Conservation (phyloP, 306 rosid genomes). For the Cotoneaster glaucophyllus region DNA sequence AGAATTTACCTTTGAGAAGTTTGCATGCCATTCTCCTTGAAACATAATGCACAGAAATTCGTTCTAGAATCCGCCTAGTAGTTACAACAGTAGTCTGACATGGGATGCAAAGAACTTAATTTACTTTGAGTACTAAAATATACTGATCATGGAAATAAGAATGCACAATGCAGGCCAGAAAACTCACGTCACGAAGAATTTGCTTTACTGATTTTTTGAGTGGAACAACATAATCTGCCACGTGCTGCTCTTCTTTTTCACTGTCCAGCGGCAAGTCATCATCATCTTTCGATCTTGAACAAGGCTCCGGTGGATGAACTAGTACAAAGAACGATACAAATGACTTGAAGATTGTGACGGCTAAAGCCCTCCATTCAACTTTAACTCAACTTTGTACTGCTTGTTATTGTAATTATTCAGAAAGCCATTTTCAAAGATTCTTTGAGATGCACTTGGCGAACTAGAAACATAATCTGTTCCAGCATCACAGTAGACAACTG, state of each 20-base stretch:
- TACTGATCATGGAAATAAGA: background rate
- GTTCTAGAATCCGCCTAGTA: no score
- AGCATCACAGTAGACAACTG: conserved; percentile 63
- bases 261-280: conserved; percentile 45
- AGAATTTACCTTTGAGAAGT: no score
- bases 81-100: no score
- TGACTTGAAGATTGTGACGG: conserved; percentile 56
- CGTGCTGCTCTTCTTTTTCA: conserved; percentile 20
- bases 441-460: conserved; percentile 31
- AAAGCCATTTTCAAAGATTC: conserved; percentile 41
- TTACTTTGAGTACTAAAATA: background rate
- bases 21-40: no score
- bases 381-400: conserved; percentile 50
- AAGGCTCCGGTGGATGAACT: conserved; percentile 54
- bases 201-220: conserved; percentile 70
- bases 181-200: conserved; percentile 72
- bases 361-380: conserved; percentile 48
- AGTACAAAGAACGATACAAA: conserved; percentile 63
- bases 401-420: conserved; percentile 37
- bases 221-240: conserved; percentile 51
- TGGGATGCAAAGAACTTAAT: no score
- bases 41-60: no score
- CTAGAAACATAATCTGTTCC: conserved; percentile 48
- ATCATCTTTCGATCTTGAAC: conserved; percentile 52
- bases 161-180: background rate